Evolutionary conservation across 805 yeast species (phyloP), one percentile per base, ranked within the genome.

Genomic region (Tetrapisispora phaffii): DNA sequence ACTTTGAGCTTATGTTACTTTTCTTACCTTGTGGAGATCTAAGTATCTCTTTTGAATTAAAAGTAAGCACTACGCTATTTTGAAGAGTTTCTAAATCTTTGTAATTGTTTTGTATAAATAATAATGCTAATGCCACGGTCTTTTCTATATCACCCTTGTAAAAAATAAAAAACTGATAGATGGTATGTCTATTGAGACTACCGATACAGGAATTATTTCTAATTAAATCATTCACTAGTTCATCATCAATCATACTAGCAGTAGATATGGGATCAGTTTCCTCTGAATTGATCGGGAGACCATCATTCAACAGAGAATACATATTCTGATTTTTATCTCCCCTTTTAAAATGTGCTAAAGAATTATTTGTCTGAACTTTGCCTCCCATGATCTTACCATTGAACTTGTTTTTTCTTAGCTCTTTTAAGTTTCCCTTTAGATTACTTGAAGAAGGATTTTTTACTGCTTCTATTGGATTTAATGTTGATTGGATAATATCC

Each of bases 141-240:
- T 31, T 21, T 7, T 36, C 38, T 2, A 68, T 49, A 44, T 75
- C 67, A 7, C 77, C 79, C 13, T 65, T 47, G 52, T 68, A 75
- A 50, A 70, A 73, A 12, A 48, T 57, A 5, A 76, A 45, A 13
- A 71, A 68, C n/a, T 60, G 52, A 20, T 58, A 47, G 28, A 71
- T 64, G 44, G 77, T 75, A 1, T 51, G 50, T 44, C 64, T 63
- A 47, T 66, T 64, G 10, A 76, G 50, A 1, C 51, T 49, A n/a
- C 55, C 59, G 10, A 77, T 57, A 8, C 46, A 48, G 0, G 59
- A 51, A 50, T 72, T 72, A 16, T 63, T 50, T 8, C 57, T 51
- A 23, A 68, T 60, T 1, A 67, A 44, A 2, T 58, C 56, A 3
- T 61, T 53, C 1, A 41, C 17, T 20, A 33, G 16, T 1, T 15